Evolutionary conservation across 225 moss, liverwort and hornwort genomes (phyloP), one percentile per base, ranked within the genome.

Genomic region (Climacium dendroides): DNA sequence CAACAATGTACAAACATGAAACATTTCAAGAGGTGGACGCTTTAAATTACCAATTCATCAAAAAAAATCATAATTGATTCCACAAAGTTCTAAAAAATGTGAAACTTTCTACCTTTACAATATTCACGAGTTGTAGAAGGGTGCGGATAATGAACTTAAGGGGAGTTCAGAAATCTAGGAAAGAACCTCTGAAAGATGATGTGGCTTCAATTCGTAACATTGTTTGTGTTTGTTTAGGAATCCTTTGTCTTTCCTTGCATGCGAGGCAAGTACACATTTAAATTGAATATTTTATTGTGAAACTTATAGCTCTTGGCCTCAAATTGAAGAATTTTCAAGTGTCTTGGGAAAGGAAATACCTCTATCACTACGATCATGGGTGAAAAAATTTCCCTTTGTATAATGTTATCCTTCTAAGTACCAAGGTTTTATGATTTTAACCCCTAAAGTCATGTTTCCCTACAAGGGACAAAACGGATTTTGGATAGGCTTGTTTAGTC

Each of bases 321-420:
- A 20, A 74, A 32, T 2, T 20, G 20, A 73, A 50, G 5, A 74
- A 32, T 13, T 50, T 4, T 48, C 3, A 29, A 7, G 34, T 32
- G 32, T 74, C 3, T 32, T 32, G 19, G 10, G 3, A 74, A 50
- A 19, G 1, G 4, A 19, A 4, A 74, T 32, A 74, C 19, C 19
- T 48, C 0, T 0, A 12, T 74, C 4, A 13, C 2, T 32, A 0
- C 0, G 0, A 2, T 47, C 12, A 50, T 48, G 2, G 1, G 3
- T 1, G 2, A 19, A 12, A 29, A 50, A 3, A 10, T 12, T 20
- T 1, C 7, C 18, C 3, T 17, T 48, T 30, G 2, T 32, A 32
- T n/a, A 50, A 32, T 32, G 2, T 48, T 50, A 48, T 32, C 5
- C 2, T 19, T 7, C 12, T 32, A 32, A 50, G 5, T 19, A 50